phyloP scores from a whole-genome alignment of 768 basidiomycete genomes.

The Mycena alexandri region DNA sequence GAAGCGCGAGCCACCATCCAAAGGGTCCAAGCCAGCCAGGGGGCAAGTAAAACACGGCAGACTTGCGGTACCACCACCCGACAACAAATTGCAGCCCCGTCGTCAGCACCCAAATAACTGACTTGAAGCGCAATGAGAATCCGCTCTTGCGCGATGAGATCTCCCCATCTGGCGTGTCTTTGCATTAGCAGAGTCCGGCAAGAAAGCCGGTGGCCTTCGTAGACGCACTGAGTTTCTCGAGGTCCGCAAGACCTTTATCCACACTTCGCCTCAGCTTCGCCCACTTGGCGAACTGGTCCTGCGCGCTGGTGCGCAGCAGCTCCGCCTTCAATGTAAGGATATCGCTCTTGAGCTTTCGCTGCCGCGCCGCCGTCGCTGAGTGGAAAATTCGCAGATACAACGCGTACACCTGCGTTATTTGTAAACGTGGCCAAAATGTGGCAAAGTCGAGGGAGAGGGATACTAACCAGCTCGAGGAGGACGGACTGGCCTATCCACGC shows the following conservation, averaged over 20 bases:
- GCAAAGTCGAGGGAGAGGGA: not conserved
- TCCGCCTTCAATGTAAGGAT: slow-evolving; percentile 87
- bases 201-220: too few relatives aligned
- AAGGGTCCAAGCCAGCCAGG: slow-evolving; percentile 91
- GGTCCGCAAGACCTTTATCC: slow-evolving; percentile 91
- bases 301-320: slow-evolving; percentile 89
- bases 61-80: slow-evolving; percentile 91
- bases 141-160: slow-evolving; percentile 68
- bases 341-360: slow-evolving; percentile 82
- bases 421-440: not conserved
- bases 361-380: slow-evolving; percentile 64
- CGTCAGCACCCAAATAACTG: slow-evolving; percentile 85
- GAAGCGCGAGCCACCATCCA: slow-evolving; percentile 89
- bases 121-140: slow-evolving; percentile 80
- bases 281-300: slow-evolving; percentile 99
- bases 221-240: slow-evolving; percentile 90
- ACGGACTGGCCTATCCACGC: slow-evolving; percentile 92
- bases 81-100: slow-evolving; percentile 87
- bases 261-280: slow-evolving; percentile 91
- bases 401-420: slow-evolving; percentile 70
- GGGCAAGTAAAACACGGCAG: slow-evolving; percentile 96
- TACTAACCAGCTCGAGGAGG: slow-evolving; percentile 81
- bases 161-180: slow-evolving; percentile 69
- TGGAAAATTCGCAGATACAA: slow-evolving; percentile 78
- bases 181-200: not conserved